Percentiles rank a stretch among this genome's conserved stretches.
phyloP scores from a whole-genome alignment of 2,329 filamentous ascomycete genomes.

The Aspergillus hortae region DNA sequence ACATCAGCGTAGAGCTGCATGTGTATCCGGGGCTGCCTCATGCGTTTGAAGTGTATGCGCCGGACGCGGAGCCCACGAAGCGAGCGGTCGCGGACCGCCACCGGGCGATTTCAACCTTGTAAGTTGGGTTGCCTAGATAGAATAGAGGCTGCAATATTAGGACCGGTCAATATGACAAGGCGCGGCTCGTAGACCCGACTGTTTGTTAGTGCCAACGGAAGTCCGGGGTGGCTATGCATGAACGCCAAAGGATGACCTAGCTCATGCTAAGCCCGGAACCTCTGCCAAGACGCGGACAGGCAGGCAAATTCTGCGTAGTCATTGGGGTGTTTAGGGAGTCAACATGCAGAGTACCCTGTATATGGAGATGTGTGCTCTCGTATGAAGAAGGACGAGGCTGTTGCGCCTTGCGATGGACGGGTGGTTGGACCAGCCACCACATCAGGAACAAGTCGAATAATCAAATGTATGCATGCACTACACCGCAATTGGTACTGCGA shows the following conservation, averaged over 20 bases:
- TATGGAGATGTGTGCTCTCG: not conserved
- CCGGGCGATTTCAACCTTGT: slow-evolving; percentile 3
- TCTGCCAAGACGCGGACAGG: not conserved
- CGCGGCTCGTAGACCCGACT: too few species aligned
- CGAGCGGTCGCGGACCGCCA: slow-evolving; percentile 5
- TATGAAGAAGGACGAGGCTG: not conserved
- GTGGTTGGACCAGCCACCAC: too few species aligned
- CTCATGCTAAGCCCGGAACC: not conserved
- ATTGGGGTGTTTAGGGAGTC: too few species aligned
- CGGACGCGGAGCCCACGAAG: slow-evolving; percentile 11
- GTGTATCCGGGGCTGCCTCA: slow-evolving; percentile 44
- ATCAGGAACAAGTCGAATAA: too few species aligned
- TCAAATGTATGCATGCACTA: not conserved
- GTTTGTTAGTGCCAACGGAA: not conserved
- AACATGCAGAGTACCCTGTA: too few species aligned
- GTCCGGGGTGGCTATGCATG: not conserved
- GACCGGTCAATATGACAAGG: too few species aligned
- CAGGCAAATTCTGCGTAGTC: not conserved
- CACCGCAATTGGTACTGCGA: not conserved
- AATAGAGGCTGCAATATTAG: too few species aligned
- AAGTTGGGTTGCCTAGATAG: not conserved
- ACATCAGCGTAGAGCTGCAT: slow-evolving; percentile 44
- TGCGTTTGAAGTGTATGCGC: slow-evolving; percentile 33
- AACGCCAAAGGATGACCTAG: not conserved
- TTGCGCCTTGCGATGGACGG: not conserved